phyloP scores from a whole-genome alignment of 139 green algal species.

The Chlorella sp. region DNA sequence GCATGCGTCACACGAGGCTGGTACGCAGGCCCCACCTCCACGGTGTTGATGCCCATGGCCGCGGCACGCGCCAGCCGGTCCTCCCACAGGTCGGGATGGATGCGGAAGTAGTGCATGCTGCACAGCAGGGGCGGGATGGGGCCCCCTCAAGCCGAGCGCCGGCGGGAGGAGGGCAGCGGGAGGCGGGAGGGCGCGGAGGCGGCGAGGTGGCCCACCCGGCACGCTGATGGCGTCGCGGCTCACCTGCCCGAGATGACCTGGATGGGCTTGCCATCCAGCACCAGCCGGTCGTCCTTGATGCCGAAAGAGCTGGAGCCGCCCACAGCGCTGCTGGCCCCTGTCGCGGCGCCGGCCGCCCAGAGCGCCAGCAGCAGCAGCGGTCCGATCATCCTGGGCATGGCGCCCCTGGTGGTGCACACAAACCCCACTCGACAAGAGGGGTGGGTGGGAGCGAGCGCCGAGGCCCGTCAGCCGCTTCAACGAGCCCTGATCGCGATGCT shows the following conservation, averaged over 20 bases:
- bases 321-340: background rate
- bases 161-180: background rate
- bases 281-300: slow-evolving; percentile 49
- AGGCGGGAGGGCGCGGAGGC: background rate
- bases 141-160: background rate
- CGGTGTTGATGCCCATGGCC: slow-evolving; percentile 67
- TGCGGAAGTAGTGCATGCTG: slow-evolving; percentile 71
- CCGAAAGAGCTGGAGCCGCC: slow-evolving; percentile 25
- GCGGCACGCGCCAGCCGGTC: slow-evolving; percentile 56
- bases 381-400: background rate
- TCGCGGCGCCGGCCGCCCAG: background rate
- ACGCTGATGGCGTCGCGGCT: background rate
- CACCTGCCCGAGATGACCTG: slow-evolving; percentile 63
- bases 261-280: slow-evolving; percentile 46
- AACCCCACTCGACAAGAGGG: background rate
- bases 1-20: too few species aligned
- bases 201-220: background rate
- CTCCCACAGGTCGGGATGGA: slow-evolving; percentile 59
- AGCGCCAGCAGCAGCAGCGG: background rate
- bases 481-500: too few species aligned
- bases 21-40: slow-evolving; percentile 55
- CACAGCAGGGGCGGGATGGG: background rate
- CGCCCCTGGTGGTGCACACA: background rate
- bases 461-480: too few species aligned
- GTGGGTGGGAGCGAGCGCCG: too few species aligned